Percentiles rank a stretch among this genome's conserved stretches.
These are phyloP conservation scores for Picea glauca DNA, from an alignment of 75 land plant genomes.

Conservation along the genomic window DNA sequence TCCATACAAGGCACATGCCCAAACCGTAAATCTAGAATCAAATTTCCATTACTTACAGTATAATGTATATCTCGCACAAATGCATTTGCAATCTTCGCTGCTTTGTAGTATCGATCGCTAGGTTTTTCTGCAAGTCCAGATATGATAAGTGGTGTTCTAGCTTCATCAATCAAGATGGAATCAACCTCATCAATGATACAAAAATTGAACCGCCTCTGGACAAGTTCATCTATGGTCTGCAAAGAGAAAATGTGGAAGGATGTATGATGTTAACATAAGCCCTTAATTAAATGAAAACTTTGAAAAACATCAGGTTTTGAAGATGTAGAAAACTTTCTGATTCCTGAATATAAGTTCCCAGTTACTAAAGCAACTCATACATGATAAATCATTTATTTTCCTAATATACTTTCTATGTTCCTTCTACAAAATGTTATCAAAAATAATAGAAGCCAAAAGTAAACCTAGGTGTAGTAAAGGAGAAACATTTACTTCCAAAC, in stretches of 20 bases:
- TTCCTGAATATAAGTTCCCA: background rate
- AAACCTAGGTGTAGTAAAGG: background rate
- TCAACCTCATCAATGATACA: conserved; percentile 99
- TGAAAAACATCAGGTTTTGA: background rate
- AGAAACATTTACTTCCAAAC: background rate
- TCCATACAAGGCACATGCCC: background rate
- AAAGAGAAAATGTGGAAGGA: conserved; percentile 8
- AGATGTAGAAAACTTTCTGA: background rate
- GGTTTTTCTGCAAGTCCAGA: conserved; percentile 99
- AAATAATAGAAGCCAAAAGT: background rate
- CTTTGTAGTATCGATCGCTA: conserved; percentile 95
- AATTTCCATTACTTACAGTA: conserved; percentile 63
- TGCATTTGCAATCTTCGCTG: conserved; percentile 89
- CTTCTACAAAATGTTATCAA: background rate
- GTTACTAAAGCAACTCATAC: background rate
- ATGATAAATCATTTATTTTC: background rate
- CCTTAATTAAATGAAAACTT: background rate
- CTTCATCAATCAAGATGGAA: conserved; percentile 98
- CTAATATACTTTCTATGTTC: background rate
- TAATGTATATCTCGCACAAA: conserved; percentile 95
- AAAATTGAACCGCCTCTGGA: conserved; percentile 80
- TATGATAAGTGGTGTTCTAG: conserved; percentile 99
- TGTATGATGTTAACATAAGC: background rate
- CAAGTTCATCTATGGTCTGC: conserved; percentile 94
- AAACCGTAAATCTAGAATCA: background rate